Evolutionary conservation across 78 protist genomes (phyloP).

Genomic region (Polysphondylium violaceum): DNA sequence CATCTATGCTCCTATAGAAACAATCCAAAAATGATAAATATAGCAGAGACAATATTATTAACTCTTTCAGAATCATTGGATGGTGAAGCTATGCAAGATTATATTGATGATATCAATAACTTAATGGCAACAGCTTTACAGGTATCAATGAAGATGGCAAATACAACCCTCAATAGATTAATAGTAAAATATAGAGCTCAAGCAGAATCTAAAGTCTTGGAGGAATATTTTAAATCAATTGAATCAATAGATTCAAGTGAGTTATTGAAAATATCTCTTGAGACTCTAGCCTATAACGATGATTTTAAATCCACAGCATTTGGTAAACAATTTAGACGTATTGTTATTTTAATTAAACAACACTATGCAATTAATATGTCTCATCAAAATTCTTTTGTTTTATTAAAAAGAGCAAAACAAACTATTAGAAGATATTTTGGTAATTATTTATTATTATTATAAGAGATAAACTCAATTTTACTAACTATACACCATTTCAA

Average conservation of each 20-base stretch:
- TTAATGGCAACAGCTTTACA: conserved; percentile 48
- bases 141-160: conserved; percentile 30
- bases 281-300: not conserved
- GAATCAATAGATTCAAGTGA: conserved; percentile 5
- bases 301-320: not conserved
- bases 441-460: not conserved
- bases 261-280: not conserved
- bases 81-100: conserved; percentile 31
- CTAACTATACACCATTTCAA: not conserved
- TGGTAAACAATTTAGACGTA: conserved; percentile 22
- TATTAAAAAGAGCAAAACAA: conserved; percentile 46
- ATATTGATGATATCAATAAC: conserved; percentile 57
- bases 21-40: not conserved
- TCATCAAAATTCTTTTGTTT: conserved; percentile 42
- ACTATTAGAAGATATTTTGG: conserved; percentile 28
- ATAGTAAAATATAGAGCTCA: conserved; percentile 29
- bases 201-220: conserved; percentile 42
- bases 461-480: no score
- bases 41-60: conserved; percentile 15
- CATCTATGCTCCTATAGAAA: conserved; percentile 16
- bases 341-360: conserved; percentile 32
- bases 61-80: not conserved
- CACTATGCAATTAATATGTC: conserved; percentile 65
- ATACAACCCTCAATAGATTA: conserved; percentile 3
- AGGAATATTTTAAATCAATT: not conserved